Base-by-base conservation (phyloP, 2,329 filamentous ascomycete species). In the Sclerotinia subarctica region DNA sequence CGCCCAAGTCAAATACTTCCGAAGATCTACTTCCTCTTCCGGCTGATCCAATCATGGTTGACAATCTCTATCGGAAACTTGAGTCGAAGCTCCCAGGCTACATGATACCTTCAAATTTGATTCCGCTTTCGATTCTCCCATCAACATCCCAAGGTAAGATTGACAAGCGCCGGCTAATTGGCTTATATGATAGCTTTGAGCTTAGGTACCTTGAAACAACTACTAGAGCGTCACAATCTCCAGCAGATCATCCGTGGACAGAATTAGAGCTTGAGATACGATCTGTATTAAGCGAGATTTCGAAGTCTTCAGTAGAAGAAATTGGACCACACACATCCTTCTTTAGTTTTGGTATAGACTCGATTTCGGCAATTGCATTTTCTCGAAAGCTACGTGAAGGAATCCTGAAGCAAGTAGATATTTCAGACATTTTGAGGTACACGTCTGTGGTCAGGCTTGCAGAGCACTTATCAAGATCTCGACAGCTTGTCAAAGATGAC, bases 261-360 rank as follows among this genome's bases (percentile, higher is more conserved):
- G 73, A 80, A 0, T 74, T 80, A 7, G 92, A 96, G 74, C 74
- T 70, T 1, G 71, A 75, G 0, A 81, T 96, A 10, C 66, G 86
- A 85, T 1, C 71, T 80, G 0, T 79, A 83, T 1, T 68, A 8
- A 13, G 44, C 3, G 32, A 56, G 7, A 15, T 56, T 13, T 54
- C 29, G n/a, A 49, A 56, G 11, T 75, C 86, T 0, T 74, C 84
- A 0, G 68, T 75, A 4, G 72, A 76, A 0, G 78, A 81, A 0
- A 81, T 96, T 49, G 80, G 78, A 13, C 85, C 85, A 44, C 88
- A 88, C 79, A 89, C 88, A 0, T 92, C 93, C 0, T 90, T 97
- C 69, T 88, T 90, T 67, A 86, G 84, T n/a, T 78, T 96, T 3
- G 94, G 94, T 0, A 78, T 97, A 7, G 93, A 97, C 76, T 96